Base-by-base conservation (phyloP, 2,329 filamentous ascomycete genomes). In the Didymella lethalis region DNA sequence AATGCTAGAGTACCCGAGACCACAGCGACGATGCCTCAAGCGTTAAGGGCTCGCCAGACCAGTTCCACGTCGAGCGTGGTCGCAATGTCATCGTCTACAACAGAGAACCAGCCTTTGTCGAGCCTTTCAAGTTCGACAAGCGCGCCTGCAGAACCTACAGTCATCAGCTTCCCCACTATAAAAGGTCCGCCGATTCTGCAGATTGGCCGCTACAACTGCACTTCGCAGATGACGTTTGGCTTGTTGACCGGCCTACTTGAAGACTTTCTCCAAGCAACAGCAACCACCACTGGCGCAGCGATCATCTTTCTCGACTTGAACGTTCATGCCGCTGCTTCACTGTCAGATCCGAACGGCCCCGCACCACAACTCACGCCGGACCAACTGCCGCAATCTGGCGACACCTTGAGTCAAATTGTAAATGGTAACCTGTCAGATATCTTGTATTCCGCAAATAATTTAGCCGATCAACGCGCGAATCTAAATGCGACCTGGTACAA, bases 401-500 rank as follows among this genome's bases (percentile, higher is more conserved):
- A 83, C 45, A 68, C 81, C 5, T 67, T 88, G 7, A 82, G 84
- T 61, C 72, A 78, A 8, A 68, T 82, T 1, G 70, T 89, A 4
- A 73, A 78, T n/a, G 67, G 70, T 1, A 82, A 82, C 43, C 73
- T 87, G 0, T 81, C 80, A 0, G 68, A 75, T 2, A 84, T 82
- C 54, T 69, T 87, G 2, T 90, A 88, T 67, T 85, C 81, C 2
- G 85, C 85, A 0, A 63, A 70, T 0, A 69, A 79, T 34, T 76
- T 90, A 5, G 66, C 65, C 14, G 64, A 77, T 0, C 83, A 90
- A 49, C 81, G 88, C 52, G 74, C 72, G 32, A 81, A 89, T 68
- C 75, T 90, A 12, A 87, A 88, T 63, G 66, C 69, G 0, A 83
- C 83, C 1, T 90, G 88, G 88, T 86, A 83, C 64, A 71, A 77